A percentile compares a stretch with the other conserved stretches of the same genome.
Evolutionary conservation across 176 grass and related monocot genomes (phyloP).

Genomic region (Rhynchospora tenuis): DNA sequence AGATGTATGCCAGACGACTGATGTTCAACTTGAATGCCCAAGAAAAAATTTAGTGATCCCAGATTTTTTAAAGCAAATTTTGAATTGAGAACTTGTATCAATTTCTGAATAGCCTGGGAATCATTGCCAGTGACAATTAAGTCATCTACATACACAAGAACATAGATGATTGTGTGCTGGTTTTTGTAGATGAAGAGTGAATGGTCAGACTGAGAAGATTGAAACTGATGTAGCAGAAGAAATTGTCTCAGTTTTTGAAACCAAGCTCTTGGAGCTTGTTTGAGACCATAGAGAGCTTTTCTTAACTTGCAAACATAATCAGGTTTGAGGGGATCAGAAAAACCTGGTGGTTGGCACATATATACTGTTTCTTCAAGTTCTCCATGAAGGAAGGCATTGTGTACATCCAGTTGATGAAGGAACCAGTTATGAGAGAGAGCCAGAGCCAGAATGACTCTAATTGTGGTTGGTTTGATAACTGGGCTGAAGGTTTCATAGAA

Average conservation of each 20-base stretch:
- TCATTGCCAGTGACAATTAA: background rate
- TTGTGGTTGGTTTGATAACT: background rate
- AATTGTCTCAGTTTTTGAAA: background rate
- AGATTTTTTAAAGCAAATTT: too few relatives aligned
- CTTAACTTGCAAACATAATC: background rate
- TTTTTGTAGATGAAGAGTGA: background rate
- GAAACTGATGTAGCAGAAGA: background rate
- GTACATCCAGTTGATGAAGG: background rate
- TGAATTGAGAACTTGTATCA: too few relatives aligned
- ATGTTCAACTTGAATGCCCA: too few relatives aligned
- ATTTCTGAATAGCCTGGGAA: too few relatives aligned
- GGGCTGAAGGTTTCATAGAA: background rate
- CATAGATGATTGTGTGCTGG: rapidly evolving
- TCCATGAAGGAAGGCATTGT: background rate
- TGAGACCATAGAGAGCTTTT: background rate
- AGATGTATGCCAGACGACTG: too few relatives aligned
- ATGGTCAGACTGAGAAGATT: background rate
- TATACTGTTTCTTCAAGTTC: background rate
- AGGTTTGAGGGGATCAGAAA: background rate
- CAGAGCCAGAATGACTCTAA: background rate
- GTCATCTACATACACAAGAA: background rate
- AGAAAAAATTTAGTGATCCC: too few relatives aligned
- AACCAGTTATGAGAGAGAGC: background rate
- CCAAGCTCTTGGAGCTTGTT: background rate
- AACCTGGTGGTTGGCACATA: background rate